Evolutionary conservation across 345 rosid genomes (phyloP), one percentile per base, ranked within the genome.

Genomic region (Acer saccharum): DNA sequence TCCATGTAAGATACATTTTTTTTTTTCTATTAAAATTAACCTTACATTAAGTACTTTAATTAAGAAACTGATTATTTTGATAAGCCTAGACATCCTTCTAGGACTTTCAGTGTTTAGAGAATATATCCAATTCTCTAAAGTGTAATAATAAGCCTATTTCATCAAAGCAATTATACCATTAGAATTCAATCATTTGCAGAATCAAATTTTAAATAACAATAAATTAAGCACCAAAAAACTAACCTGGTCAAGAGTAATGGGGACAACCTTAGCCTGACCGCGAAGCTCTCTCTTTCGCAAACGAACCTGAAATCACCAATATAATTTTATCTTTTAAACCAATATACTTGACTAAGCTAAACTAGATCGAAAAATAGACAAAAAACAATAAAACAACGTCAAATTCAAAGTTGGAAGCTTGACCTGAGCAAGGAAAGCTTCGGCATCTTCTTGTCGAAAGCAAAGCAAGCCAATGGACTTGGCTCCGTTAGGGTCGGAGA

Each of bases 371-470:
- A n/a, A 29, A 21, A 66, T 29, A 62, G 32, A 68, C 12, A 2
- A 20, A 35, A 18, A n/a, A n/a, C 57, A 25, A 18, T 18, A 44
- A 25, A 73, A 55, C 13, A 46, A 8, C 10, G 20, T 1, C 10
- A n/a, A 48, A 5, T 4, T 32, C 6, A 68, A 35, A 12, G 0
- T 68, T 17, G 8, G 21, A 54, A 55, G 50, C 52, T 76, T n/a
- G 68, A 90, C 98, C 89, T 95, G 96, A 84, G 93, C 93, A 17
- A 95, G 96, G 71, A 95, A 91, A 39, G 98, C 87, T 80, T 93
- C 96, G 5, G 99, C 99, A 73, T 95, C 99, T 83, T 93, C 99
- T 83, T 85, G 90, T 6, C 97, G 92, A 67, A 95, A 93, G 88
- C 99, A 95, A 78, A 95, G 98, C 86, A 95, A 87, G 57, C 98